phyloP scores from a whole-genome alignment of 257 asterid genomes.

The Lycium barbarum region DNA sequence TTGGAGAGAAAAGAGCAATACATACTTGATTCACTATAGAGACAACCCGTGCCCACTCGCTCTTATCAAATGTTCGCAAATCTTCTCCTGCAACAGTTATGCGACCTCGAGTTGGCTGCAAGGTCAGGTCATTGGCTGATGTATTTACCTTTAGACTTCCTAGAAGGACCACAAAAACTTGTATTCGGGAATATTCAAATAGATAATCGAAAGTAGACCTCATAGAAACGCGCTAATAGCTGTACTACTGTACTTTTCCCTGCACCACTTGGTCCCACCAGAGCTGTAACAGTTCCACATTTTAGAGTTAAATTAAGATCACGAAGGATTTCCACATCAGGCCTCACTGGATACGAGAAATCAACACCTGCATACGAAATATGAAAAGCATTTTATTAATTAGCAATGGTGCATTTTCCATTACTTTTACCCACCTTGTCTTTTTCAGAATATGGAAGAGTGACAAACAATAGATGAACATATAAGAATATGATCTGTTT shows the following conservation, averaged over 20 bases:
- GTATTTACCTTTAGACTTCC: constrained; percentile 5
- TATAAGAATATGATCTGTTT: constrained; percentile 2
- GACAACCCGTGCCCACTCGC: constrained; percentile 94
- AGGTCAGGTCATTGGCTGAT: constrained; percentile 31
- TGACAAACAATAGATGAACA: constrained; percentile 17
- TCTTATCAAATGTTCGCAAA: constrained; percentile 85
- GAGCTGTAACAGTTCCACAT: constrained; percentile 92
- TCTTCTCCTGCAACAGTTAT: constrained; percentile 98
- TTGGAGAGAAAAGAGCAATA: constrained; percentile 34
- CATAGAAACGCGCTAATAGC: constrained; percentile 93
- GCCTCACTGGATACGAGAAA: constrained; percentile 93
- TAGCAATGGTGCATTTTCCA: constrained; percentile 13
- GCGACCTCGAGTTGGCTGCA: constrained; percentile 90
- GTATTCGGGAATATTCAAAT: constrained; percentile 24
- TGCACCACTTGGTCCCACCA: constrained; percentile 97
- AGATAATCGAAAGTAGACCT: constrained; percentile 51
- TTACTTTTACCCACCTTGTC: background rate
- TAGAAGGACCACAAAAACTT: constrained; percentile 30
- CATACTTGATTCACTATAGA: constrained; percentile 92
- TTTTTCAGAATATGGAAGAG: background rate
- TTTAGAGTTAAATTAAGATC: constrained; percentile 79
- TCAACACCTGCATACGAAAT: constrained; percentile 63
- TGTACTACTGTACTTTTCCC: constrained; percentile 98
- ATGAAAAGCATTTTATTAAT: constrained; percentile 19
- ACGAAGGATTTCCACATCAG: constrained; percentile 81